Conservation (phyloP, 2,329 filamentous ascomycete genomes). For the Alternaria dauci region DNA sequence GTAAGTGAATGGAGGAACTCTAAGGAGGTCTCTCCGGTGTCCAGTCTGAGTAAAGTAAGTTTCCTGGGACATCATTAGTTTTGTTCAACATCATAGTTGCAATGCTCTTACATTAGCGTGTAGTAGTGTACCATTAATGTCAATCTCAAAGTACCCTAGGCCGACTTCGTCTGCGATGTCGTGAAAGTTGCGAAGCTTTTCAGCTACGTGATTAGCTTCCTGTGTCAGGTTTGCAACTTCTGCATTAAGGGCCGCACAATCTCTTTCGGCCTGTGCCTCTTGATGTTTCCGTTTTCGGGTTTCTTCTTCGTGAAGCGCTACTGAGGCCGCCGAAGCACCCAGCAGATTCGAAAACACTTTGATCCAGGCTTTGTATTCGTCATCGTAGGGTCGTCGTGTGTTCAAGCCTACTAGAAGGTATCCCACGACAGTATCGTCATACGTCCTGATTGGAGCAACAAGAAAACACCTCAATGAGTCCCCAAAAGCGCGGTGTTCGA, state of each 20-base stretch:
- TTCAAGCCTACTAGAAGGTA: conserved; percentile 23
- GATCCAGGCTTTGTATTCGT: conserved; percentile 28
- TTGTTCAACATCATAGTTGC: neutral
- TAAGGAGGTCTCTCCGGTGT: conserved; percentile 8
- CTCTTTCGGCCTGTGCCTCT: conserved; percentile 25
- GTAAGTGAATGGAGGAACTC: conserved; percentile 13
- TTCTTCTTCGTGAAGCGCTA: conserved; percentile 28
- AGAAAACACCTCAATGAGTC: conserved; percentile 15
- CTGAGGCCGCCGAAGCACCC: conserved; percentile 24
- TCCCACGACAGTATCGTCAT: conserved; percentile 9
- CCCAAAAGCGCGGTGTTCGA: conserved; percentile 21
- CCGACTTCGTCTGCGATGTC: conserved; percentile 19
- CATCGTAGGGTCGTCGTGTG: conserved; percentile 27
- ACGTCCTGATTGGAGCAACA: conserved; percentile 15
- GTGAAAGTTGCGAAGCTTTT: conserved; percentile 19
- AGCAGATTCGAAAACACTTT: conserved; percentile 24
- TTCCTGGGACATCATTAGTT: conserved; percentile 7
- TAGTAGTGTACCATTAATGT: conserved; percentile 14
- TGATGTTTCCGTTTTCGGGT: conserved; percentile 16
- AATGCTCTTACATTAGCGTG: conserved; percentile 19
- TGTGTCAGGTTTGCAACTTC: conserved; percentile 21
- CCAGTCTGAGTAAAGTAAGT: conserved; percentile 20
- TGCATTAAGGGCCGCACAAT: conserved; percentile 22
- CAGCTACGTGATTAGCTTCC: conserved; percentile 14
- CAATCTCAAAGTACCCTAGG: conserved; percentile 24